phyloP scores from a whole-genome alignment of 495 filamentous ascomycete species.

The Trichoderma orchidacearum region DNA sequence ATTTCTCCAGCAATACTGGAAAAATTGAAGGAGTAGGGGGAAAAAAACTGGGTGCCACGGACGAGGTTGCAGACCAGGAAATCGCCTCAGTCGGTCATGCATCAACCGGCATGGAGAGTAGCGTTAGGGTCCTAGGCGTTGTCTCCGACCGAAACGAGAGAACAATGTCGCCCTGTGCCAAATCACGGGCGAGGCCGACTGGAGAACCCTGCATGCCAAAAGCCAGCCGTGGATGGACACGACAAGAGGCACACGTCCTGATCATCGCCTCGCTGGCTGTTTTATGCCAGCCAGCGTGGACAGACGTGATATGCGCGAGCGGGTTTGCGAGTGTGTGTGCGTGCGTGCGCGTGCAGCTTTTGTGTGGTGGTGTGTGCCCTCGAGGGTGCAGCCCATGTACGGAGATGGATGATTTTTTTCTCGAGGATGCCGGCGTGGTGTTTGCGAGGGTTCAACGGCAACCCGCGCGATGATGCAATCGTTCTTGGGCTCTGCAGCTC shows the following conservation, averaged over 20 bases:
- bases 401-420: too few species aligned
- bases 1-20: background rate
- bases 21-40: background rate
- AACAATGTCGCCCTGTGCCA: background rate
- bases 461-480: background rate
- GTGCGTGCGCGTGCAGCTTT: background rate
- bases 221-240: background rate
- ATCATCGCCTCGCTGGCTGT: background rate
- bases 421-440: too few species aligned
- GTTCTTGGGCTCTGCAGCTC: background rate
- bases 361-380: background rate
- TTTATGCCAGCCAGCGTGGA: conserved; percentile 1
- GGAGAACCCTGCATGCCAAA: background rate
- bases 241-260: background rate
- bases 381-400: background rate
- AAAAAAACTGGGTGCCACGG: background rate
- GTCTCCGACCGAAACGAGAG: background rate
- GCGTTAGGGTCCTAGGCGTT: background rate
- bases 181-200: background rate
- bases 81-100: background rate
- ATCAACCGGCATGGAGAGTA: background rate
- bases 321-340: background rate
- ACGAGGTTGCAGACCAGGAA: background rate
- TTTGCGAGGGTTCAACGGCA: background rate
- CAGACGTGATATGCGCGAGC: conserved; percentile 1